phyloP scores from a whole-genome alignment of 768 basidiomycete species.

The Pisolithus tinctorius region DNA sequence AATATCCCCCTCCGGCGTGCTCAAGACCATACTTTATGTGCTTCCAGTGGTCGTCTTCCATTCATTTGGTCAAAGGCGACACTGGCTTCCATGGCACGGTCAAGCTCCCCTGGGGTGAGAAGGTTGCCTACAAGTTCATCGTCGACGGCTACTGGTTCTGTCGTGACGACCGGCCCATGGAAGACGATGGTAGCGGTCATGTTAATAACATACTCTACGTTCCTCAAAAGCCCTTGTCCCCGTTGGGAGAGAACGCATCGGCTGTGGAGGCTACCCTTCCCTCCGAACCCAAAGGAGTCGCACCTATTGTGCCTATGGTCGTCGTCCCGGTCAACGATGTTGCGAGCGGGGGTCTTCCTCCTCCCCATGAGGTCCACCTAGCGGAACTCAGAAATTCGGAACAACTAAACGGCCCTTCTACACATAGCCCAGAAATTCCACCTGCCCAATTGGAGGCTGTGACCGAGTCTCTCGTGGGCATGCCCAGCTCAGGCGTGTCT shows the following conservation, averaged over 20 bases:
- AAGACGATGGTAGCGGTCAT: conserved; percentile 56
- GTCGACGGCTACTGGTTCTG: conserved; percentile 67
- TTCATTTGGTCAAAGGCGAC: conserved; percentile 45
- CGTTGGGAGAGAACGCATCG: conserved; percentile 1
- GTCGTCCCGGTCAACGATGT: conserved; percentile 39
- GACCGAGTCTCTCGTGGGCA: neutral
- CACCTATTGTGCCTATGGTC: conserved; percentile 30
- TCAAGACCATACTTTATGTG: neutral
- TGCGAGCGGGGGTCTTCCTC: conserved; percentile 19
- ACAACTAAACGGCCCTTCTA: conserved; percentile 8
- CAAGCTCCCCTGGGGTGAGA: conserved; percentile 54
- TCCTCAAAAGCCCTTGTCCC: conserved; percentile 37
- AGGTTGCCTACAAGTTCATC: conserved; percentile 70
- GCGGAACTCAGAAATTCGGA: neutral
- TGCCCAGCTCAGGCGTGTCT: too few species aligned
- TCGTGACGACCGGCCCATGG: conserved; percentile 48
- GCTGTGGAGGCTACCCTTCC: neutral
- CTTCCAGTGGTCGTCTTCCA: conserved; percentile 54
- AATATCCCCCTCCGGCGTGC: conserved; percentile 9
- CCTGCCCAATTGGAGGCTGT: conserved; percentile 2
- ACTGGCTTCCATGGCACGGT: conserved; percentile 51
- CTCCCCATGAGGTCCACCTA: neutral
- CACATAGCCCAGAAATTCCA: conserved; percentile 12
- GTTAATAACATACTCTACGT: conserved; percentile 61
- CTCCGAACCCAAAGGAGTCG: conserved; percentile 7